phyloP scores from a whole-genome alignment of 2,329 filamentous ascomycete species.

The Scopulariopsis brevicaulis region DNA sequence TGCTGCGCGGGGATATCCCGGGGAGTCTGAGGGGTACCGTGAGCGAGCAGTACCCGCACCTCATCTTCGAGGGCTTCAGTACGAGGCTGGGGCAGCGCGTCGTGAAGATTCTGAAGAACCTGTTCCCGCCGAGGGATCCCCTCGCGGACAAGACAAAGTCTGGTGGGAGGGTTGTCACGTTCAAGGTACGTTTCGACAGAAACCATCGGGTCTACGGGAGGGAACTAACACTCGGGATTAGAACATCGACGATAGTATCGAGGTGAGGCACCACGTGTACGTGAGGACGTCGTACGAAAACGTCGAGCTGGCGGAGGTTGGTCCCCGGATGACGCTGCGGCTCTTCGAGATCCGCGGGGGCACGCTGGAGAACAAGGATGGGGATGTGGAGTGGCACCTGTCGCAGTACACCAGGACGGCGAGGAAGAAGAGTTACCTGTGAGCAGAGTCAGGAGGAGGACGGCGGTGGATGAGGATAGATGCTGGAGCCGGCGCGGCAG shows the following conservation, averaged over 20 bases:
- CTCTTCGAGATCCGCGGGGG: slow-evolving; percentile 87
- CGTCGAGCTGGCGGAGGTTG: slow-evolving; percentile 81
- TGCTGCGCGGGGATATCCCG: slow-evolving; percentile 86
- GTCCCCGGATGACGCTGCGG: slow-evolving; percentile 94
- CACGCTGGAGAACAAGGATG: slow-evolving; percentile 87
- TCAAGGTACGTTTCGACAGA: slow-evolving; percentile 36
- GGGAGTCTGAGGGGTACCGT: slow-evolving; percentile 79
- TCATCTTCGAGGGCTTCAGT: slow-evolving; percentile 91
- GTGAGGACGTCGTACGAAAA: slow-evolving; percentile 85
- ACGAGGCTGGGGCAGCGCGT: slow-evolving; percentile 71
- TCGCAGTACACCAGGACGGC: slow-evolving; percentile 91
- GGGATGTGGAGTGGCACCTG: slow-evolving; percentile 92
- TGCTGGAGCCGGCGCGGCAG: not conserved
- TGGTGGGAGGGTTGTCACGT: slow-evolving; percentile 81
- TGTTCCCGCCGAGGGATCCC: slow-evolving; percentile 82
- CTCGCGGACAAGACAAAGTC: slow-evolving; percentile 56
- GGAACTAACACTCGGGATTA: not conserved
- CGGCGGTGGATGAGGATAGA: not conserved
- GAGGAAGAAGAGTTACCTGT: slow-evolving; percentile 93
- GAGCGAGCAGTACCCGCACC: slow-evolving; percentile 82
- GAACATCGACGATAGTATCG: slow-evolving; percentile 87
- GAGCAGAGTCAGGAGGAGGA: slow-evolving; percentile 15
- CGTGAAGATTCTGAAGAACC: slow-evolving; percentile 82
- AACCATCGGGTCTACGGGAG: not conserved
- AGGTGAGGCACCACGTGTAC: slow-evolving; percentile 75